A percentile compares a stretch with the other conserved stretches of the same genome.
Evolutionary conservation across 2,329 filamentous ascomycete species (phyloP).

Genomic region (Botryotinia convoluta): DNA sequence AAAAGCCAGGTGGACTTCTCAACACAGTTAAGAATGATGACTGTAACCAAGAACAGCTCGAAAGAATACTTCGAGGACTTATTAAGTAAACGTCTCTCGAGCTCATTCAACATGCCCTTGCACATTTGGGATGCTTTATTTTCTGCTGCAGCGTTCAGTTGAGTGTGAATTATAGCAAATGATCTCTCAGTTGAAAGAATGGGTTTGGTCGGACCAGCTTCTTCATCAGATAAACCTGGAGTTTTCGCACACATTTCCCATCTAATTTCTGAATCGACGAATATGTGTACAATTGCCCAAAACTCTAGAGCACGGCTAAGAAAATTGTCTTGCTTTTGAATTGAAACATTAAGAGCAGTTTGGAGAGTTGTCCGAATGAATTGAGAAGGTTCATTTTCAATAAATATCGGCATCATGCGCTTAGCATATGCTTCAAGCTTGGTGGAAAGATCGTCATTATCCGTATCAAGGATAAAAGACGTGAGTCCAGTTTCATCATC

Average conservation of each 20-base stretch:
- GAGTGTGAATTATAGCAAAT: conserved; percentile 61
- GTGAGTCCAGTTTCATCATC: conserved; percentile 36
- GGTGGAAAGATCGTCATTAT: conserved; percentile 57
- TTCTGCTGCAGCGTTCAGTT: conserved; percentile 63
- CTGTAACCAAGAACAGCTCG: conserved; percentile 58
- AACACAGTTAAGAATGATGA: conserved; percentile 63
- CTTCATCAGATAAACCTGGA: conserved; percentile 21
- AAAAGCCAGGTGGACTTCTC: conserved; percentile 69
- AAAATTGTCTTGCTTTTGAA: conserved; percentile 50
- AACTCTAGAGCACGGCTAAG: conserved; percentile 59
- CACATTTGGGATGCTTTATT: conserved; percentile 60
- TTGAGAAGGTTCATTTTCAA: conserved; percentile 57
- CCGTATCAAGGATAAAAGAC: conserved; percentile 57
- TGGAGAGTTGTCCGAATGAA: conserved; percentile 59
- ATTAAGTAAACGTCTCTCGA: conserved; percentile 60
- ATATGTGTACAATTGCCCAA: conserved; percentile 62
- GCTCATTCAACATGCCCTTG: conserved; percentile 55
- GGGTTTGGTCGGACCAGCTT: conserved; percentile 28
- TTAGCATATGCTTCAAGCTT: conserved; percentile 62
- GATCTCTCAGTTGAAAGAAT: conserved; percentile 24
- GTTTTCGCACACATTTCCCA: conserved; percentile 46
- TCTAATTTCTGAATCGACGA: conserved; percentile 59
- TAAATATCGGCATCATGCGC: conserved; percentile 55
- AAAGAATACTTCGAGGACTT: conserved; percentile 52
- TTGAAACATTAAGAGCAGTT: conserved; percentile 47